These are phyloP conservation scores for Mitragyna speciosa DNA, from an alignment of 257 asterid genomes.

Conservation along the genomic window DNA sequence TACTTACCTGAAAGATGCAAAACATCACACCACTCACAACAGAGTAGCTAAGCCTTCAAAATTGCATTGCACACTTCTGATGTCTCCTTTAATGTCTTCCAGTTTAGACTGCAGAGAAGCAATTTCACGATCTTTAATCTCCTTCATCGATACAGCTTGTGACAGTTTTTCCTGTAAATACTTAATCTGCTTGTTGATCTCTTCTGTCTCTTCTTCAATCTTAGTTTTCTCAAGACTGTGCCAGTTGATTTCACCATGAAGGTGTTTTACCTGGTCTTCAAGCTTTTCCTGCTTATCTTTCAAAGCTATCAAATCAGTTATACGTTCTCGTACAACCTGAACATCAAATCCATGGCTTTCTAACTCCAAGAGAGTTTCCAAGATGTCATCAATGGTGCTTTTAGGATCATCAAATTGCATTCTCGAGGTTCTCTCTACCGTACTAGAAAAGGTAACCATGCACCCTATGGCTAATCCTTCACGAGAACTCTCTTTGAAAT, in stretches of 20 bases:
- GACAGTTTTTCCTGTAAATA: constrained; percentile 47
- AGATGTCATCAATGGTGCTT: constrained; percentile 43
- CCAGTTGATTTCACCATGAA: constrained; percentile 30
- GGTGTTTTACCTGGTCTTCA: constrained; percentile 19
- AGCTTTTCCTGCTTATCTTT: constrained; percentile 45
- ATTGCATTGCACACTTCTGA: constrained; percentile 20
- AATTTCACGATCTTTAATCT: constrained; percentile 36
- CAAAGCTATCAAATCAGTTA: constrained; percentile 30
- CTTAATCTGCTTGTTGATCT: constrained; percentile 41
- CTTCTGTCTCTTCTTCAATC: constrained; percentile 42
- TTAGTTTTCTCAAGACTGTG: constrained; percentile 26
- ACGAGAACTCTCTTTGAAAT: constrained; percentile 56
- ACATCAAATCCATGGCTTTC: constrained; percentile 72
- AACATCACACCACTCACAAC: background rate
- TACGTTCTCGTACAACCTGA: constrained; percentile 33
- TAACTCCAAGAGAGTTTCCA: constrained; percentile 56
- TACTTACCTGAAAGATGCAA: background rate
- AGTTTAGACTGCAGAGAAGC: constrained; percentile 30
- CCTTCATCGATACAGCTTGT: constrained; percentile 31
- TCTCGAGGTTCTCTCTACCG: constrained; percentile 51
- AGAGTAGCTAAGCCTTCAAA: constrained; percentile 37
- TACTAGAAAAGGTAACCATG: constrained; percentile 63
- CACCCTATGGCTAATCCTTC: constrained; percentile 78
- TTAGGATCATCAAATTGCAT: constrained; percentile 45
- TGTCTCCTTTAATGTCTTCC: constrained; percentile 30